phyloP scores from a whole-genome alignment of 2,329 filamentous ascomycete species.

The Endothia cerciana region DNA sequence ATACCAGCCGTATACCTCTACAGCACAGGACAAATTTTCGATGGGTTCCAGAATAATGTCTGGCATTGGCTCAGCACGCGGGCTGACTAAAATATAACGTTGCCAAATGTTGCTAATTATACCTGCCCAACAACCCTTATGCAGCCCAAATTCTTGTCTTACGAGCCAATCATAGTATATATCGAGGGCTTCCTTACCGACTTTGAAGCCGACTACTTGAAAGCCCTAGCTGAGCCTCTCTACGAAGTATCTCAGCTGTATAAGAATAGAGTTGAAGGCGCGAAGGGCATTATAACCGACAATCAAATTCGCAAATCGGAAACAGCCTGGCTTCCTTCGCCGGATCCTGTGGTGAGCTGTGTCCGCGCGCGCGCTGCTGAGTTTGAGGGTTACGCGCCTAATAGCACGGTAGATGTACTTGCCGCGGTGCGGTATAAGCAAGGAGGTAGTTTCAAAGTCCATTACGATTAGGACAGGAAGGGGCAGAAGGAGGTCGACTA shows the following conservation, averaged over 20 bases:
- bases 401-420: conserved; percentile 16
- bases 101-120: neutral
- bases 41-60: no score
- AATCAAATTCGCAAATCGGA: conserved; percentile 11
- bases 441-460: conserved; percentile 15
- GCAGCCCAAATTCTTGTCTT: conserved; percentile 17
- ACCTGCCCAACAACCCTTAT: conserved; percentile 12
- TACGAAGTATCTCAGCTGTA: neutral
- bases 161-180: conserved; percentile 24
- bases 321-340: conserved; percentile 17
- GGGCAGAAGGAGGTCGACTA: conserved; percentile 10
- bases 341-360: conserved; percentile 14
- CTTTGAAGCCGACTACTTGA: conserved; percentile 17
- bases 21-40: no score
- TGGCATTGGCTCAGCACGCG: no score
- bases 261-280: neutral
- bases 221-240: conserved; percentile 6
- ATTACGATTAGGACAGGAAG: conserved; percentile 17
- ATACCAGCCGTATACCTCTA: no score
- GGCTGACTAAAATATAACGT: no score
- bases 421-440: conserved; percentile 14
- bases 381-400: conserved; percentile 18
- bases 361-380: conserved; percentile 1
- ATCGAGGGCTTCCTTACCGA: conserved; percentile 17
- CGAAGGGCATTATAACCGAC: conserved; percentile 8